Base-by-base conservation (phyloP, 257 asterid genomes). In the Solanum verrucosum region DNA sequence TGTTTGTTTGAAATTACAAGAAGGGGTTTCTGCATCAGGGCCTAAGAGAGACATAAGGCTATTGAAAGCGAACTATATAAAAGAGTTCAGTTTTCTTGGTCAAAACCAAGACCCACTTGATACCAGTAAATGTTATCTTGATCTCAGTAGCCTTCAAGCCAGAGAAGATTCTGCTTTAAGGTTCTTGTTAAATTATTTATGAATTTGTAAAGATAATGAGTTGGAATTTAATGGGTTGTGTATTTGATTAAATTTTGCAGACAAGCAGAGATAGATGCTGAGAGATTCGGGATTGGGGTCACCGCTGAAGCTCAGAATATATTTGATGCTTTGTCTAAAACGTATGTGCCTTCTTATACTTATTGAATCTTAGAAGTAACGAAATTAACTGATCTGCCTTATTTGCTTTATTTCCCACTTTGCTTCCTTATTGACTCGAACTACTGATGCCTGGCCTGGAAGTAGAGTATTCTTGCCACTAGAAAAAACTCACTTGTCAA, bases 201-300 rank as follows among this genome's bases (percentile, higher is more conserved):
- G 20, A 37, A 35, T 74, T 84, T 33, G 33, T 59, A 33, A 75
- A 37, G 20, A 29, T 85, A 46, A 46, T 84, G 40, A 11, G 49
- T 78, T 87, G 83, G 74, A 20, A 21, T 87, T 44, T 87, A 77
- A 16, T 86, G 84, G 59, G 40, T 88, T 79, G 68, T 86, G 25
- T 87, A 4, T 42, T 60, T 56, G 27, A n/a, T 90, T 89, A 75
- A 27, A 46, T 82, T 87, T 84, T 92, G 71, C 94, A 97, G 99
- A 85, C 99, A 94, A 91, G 99, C 99, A 6, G 98, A 94, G 93
- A 88, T 92, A 16, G 99, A 97, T 81, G 97, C 98, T 11, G 98
- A 94, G 93, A 94, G 99, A 93, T 91, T 96, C 87, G 99, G 99
- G 31, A 98, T 97, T 35, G 99, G 99, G 35, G 99, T 97, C 71